Conservation (phyloP, 345 rosid genomes). For the Citrus australasica region DNA sequence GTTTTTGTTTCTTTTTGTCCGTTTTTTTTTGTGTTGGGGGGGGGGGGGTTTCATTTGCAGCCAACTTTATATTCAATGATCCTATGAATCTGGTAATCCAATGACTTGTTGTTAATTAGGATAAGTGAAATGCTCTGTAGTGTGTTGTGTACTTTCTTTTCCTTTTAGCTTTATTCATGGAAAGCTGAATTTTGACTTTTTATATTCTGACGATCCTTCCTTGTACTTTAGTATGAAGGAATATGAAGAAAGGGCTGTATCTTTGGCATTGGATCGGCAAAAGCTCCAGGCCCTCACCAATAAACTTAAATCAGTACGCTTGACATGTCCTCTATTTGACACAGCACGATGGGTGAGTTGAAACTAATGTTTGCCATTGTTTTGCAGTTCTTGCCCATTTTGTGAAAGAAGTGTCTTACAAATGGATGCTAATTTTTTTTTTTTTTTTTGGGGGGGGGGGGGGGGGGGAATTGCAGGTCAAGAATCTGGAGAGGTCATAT, state of each 20-base stretch:
- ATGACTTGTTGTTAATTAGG: neutral
- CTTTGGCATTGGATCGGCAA: conserved; percentile 64
- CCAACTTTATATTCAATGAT: neutral
- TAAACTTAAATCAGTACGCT: conserved; percentile 63
- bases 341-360: conserved; percentile 86
- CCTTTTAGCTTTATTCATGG: neutral
- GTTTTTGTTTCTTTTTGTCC: neutral
- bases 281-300: conserved; percentile 71
- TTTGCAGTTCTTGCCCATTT: neutral
- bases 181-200: neutral
- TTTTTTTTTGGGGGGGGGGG: too few species aligned
- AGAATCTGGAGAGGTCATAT: conserved; percentile 83
- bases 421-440: too few species aligned
- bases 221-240: conserved; percentile 64
- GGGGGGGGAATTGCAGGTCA: conserved; percentile 51
- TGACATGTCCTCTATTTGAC: conserved; percentile 89
- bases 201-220: neutral
- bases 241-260: conserved; percentile 87
- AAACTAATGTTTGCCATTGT: neutral
- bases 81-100: neutral
- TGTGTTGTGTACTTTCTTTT: neutral
- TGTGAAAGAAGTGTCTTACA: too few species aligned
- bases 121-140: neutral
- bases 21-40: too few species aligned
- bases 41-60: too few species aligned